Percentiles rank a stretch among this genome's conserved stretches.
Conservation (phyloP, 2,329 filamentous ascomycete species). For the Calonectria honghensis region DNA sequence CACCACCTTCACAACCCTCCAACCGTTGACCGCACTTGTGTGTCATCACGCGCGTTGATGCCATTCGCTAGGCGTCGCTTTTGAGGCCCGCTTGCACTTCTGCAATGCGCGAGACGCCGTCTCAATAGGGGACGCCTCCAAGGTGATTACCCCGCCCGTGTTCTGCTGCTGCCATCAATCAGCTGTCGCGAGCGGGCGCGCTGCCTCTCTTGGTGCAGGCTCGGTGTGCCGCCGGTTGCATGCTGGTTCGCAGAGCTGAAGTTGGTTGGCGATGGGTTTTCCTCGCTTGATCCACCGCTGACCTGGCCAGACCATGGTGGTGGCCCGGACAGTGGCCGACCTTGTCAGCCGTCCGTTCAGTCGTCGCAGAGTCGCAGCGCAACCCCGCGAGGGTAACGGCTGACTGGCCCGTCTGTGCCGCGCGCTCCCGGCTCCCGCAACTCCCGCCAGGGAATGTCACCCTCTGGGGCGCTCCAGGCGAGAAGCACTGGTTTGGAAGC, state of each 20-base stretch:
- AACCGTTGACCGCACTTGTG: conserved; percentile 43
- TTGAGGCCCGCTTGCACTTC: conserved; percentile 44
- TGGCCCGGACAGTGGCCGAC: conserved; percentile 47
- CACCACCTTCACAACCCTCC: conserved; percentile 25
- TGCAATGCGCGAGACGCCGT: conserved; percentile 38
- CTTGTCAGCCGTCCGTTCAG: conserved; percentile 38
- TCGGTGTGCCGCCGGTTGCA: conserved; percentile 56
- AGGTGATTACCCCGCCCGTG: conserved; percentile 42
- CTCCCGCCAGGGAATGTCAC: conserved; percentile 41
- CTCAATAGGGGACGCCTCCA: conserved; percentile 34
- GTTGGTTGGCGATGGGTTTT: conserved; percentile 52
- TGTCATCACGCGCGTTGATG: conserved; percentile 35
- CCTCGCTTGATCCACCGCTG: conserved; percentile 52
- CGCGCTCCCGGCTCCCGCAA: conserved; percentile 42
- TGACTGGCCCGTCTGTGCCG: conserved; percentile 37
- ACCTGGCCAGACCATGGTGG: conserved; percentile 48
- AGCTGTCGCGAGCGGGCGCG: conserved; percentile 41
- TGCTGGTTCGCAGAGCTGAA: conserved; percentile 45
- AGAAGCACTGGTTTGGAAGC: conserved; percentile 16
- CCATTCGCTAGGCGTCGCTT: conserved; percentile 48
- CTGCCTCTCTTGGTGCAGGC: conserved; percentile 47
- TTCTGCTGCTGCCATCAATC: conserved; percentile 50
- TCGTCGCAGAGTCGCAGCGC: conserved; percentile 27
- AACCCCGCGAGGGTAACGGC: conserved; percentile 29
- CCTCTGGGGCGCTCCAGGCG: conserved; percentile 21